Percentiles rank a stretch among this genome's conserved stretches.
Conservation (phyloP, 495 filamentous ascomycete genomes). For the Aspergillus sclerotioniger region DNA sequence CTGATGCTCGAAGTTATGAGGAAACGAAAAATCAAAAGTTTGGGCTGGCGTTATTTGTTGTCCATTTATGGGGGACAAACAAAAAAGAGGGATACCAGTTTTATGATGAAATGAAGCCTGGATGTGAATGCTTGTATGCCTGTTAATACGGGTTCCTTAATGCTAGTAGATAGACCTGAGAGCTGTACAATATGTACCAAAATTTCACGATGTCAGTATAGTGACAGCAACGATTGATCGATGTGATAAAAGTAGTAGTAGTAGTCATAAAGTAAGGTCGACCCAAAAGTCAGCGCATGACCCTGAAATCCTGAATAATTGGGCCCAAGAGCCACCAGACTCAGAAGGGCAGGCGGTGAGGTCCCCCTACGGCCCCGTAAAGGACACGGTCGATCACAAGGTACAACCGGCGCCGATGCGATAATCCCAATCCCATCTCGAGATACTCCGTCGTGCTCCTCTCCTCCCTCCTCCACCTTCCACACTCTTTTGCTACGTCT, state of each 20-base stretch:
- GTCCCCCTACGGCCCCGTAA: conserved; percentile 15
- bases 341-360: conserved; percentile 27
- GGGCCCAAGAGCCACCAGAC: conserved; percentile 6
- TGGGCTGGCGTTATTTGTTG: conserved; percentile 6
- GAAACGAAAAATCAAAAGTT: conserved; percentile 4
- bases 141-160: background rate
- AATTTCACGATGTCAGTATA: background rate
- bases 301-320: conserved; percentile 1
- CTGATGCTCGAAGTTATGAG: conserved; percentile 7
- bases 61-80: conserved; percentile 3
- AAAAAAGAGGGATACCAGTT: conserved; percentile 8
- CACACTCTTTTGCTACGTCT: conserved; percentile 29
- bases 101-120: conserved; percentile 8
- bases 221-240: background rate
- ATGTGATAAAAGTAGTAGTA: background rate
- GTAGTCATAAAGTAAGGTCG: background rate
- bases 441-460: conserved; percentile 10
- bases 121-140: conserved; percentile 4
- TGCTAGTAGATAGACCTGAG: background rate
- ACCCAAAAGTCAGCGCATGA: background rate
- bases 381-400: conserved; percentile 35
- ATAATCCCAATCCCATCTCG: conserved; percentile 21
- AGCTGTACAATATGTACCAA: background rate
- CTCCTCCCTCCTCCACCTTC: conserved; percentile 16
- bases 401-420: conserved; percentile 17